Evolutionary conservation across 345 rosid genomes (phyloP).

Genomic region (Litchi chinensis): DNA sequence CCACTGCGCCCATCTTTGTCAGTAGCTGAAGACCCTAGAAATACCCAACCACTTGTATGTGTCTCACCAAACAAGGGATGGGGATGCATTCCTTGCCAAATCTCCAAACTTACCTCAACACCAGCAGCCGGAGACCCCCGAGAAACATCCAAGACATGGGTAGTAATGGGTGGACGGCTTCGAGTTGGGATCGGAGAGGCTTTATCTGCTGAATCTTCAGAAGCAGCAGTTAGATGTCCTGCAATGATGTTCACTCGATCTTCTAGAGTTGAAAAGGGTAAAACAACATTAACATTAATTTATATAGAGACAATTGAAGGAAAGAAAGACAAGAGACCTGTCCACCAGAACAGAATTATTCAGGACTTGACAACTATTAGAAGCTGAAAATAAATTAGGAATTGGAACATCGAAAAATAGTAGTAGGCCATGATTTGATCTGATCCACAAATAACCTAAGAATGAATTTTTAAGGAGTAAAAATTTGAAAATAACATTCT

Average conservation of each 20-base stretch:
- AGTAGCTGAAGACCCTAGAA: constrained; percentile 67
- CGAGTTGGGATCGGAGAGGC: constrained; percentile 46
- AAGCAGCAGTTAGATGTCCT: constrained; percentile 59
- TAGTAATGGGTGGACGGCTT: constrained; percentile 83
- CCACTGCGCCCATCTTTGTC: constrained; percentile 88
- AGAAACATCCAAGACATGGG: constrained; percentile 91
- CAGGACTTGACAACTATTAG: not conserved
- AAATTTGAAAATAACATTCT: not conserved
- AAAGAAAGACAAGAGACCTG: not conserved
- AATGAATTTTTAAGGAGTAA: not conserved
- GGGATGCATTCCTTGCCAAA: constrained; percentile 56
- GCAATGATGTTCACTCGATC: constrained; percentile 72
- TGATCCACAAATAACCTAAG: not conserved
- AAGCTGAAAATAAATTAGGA: not conserved
- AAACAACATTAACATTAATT: not conserved
- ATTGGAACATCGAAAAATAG: not conserved
- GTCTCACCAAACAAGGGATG: constrained; percentile 46
- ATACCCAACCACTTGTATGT: constrained; percentile 50
- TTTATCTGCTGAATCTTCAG: constrained; percentile 41
- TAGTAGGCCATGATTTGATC: not conserved
- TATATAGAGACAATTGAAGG: not conserved
- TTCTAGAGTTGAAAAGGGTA: constrained; percentile 44
- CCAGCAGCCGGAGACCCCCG: constrained; percentile 82
- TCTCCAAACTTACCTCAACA: constrained; percentile 68
- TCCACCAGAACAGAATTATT: not conserved